Percentiles rank a stretch among this genome's conserved stretches.
Evolutionary conservation across 1,284 basidiomycete species (phyloP).

Genomic region (Acaromyces ingoldii): DNA sequence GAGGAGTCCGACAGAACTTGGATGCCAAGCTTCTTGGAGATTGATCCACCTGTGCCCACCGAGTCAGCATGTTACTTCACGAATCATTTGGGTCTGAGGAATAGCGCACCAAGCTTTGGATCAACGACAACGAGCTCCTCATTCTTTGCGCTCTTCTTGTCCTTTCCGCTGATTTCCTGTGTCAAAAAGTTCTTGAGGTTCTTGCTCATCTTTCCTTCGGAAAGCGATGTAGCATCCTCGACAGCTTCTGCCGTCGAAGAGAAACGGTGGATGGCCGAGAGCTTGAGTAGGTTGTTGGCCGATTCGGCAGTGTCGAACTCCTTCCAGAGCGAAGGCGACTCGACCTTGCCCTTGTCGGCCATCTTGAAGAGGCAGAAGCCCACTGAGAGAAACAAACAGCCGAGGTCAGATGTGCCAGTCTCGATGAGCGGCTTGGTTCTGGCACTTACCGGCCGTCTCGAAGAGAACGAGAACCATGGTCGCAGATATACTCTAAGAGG

Average conservation of each 20-base stretch:
- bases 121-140: slow-evolving; percentile 84
- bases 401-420: no score
- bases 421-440: neutral
- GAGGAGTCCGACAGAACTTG: slow-evolving; percentile 69
- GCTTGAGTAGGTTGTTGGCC: slow-evolving; percentile 75
- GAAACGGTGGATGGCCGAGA: slow-evolving; percentile 93
- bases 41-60: slow-evolving; percentile 65
- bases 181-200: slow-evolving; percentile 88
- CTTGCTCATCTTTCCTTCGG: slow-evolving; percentile 88
- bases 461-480: slow-evolving; percentile 50
- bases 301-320: slow-evolving; percentile 86
- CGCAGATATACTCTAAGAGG: no score
- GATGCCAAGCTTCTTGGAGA: slow-evolving; percentile 89
- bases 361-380: slow-evolving; percentile 98
- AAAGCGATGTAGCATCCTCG: slow-evolving; percentile 90
- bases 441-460: slow-evolving; percentile 42
- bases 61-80: no score
- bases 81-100: no score
- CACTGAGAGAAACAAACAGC: slow-evolving; percentile 52
- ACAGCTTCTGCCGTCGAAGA: slow-evolving; percentile 95
- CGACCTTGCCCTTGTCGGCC: slow-evolving; percentile 80
- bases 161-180: slow-evolving; percentile 67
- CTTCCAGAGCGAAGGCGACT: slow-evolving; percentile 78
- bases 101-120: slow-evolving; percentile 77
- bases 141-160: slow-evolving; percentile 74